Conservation (phyloP, 1,284 basidiomycete species). For the Rhodotorula sp. region DNA sequence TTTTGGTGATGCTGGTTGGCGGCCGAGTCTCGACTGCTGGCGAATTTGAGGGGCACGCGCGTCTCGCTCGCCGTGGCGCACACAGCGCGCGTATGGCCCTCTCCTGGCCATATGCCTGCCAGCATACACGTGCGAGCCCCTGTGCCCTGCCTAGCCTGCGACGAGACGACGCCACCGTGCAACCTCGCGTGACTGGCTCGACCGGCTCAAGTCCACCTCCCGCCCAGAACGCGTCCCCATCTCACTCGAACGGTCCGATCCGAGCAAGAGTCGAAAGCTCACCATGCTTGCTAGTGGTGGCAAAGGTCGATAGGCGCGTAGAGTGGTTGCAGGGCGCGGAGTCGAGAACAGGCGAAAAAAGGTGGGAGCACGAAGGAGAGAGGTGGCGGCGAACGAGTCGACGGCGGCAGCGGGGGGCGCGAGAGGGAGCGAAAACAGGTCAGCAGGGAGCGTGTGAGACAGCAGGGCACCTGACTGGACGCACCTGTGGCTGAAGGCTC, state of each 20-base stretch:
- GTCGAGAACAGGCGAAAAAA: neutral
- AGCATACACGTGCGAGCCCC: neutral
- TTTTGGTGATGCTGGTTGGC: too few relatives aligned
- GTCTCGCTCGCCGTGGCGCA: neutral
- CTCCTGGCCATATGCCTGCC: neutral
- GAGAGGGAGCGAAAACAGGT: neutral
- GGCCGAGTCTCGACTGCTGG: too few relatives aligned
- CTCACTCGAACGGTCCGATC: neutral
- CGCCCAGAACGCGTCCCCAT: neutral
- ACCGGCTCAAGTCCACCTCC: neutral
- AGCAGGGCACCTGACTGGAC: neutral
- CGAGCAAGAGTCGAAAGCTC: neutral
- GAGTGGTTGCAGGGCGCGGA: neutral
- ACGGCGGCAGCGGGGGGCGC: neutral
- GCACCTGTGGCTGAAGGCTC: conserved; percentile 7
- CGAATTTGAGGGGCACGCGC: too few relatives aligned
- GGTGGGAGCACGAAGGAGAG: neutral
- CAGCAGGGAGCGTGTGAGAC: neutral
- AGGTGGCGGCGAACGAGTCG: neutral
- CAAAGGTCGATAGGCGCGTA: neutral
- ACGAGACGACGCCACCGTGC: too few relatives aligned
- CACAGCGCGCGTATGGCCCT: too few relatives aligned
- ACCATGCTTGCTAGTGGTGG: neutral
- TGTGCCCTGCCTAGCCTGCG: neutral
- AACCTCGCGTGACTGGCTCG: conserved; percentile 1